Evolutionary conservation across 305 asterid species (phyloP).

Genomic region (Fraxinus floribunda): DNA sequence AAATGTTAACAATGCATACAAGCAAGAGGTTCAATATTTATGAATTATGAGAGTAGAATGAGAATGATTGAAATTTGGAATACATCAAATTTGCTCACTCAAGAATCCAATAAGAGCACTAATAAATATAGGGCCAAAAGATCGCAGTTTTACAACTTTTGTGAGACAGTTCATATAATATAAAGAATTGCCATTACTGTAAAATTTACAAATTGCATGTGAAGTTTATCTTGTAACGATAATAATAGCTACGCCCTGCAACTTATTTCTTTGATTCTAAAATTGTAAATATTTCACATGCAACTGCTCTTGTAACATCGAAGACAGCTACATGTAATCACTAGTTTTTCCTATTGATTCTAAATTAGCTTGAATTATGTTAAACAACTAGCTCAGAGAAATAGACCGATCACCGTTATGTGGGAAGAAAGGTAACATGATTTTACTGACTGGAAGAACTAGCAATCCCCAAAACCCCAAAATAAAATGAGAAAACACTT

Average conservation of each 20-base stretch:
- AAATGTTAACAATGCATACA: background rate
- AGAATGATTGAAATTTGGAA: background rate
- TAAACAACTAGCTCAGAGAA: background rate
- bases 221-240: background rate
- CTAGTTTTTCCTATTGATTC: background rate
- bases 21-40: constrained; percentile 2
- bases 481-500: background rate
- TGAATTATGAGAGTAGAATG: background rate
- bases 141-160: background rate
- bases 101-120: background rate
- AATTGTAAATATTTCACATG: background rate
- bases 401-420: background rate
- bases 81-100: background rate
- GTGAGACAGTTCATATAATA: background rate
- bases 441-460: background rate
- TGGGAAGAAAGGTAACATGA: background rate
- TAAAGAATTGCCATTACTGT: background rate
- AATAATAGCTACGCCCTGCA: background rate
- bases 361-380: background rate
- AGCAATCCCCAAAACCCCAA: background rate
- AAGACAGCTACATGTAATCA: background rate
- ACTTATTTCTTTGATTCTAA: background rate
- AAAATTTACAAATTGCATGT: background rate
- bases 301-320: background rate
- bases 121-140: background rate